These are phyloP conservation scores for Teunomyces pallodes DNA, from an alignment of 805 yeast genomes.

Conservation along the genomic window DNA sequence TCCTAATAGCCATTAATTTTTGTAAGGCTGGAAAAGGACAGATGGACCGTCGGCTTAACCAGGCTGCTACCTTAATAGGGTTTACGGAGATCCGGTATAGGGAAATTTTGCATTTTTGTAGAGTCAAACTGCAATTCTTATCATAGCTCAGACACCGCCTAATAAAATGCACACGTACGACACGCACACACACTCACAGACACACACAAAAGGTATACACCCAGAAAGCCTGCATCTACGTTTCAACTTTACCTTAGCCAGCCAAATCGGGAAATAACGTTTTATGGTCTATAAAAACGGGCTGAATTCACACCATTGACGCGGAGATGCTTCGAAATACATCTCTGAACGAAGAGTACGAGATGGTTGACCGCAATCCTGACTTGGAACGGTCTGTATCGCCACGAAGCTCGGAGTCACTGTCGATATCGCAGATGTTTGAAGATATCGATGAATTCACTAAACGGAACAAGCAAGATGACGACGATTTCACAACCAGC, in stretches of 20 bases:
- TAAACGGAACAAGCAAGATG: constrained; percentile 7
- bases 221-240: neutral
- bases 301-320: neutral
- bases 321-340: constrained; percentile 2
- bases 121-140: too few relatives aligned
- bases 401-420: constrained; percentile 1
- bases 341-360: constrained; percentile 14
- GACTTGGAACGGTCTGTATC: constrained; percentile 1
- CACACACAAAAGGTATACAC: too few relatives aligned
- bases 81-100: too few relatives aligned
- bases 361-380: constrained; percentile 16
- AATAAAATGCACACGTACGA: too few relatives aligned
- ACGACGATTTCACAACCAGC: constrained; percentile 22
- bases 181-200: too few relatives aligned
- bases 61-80: neutral
- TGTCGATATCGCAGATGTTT: constrained; percentile 25
- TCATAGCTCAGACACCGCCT: too few relatives aligned
- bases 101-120: too few relatives aligned
- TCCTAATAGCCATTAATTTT: neutral
- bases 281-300: neutral
- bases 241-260: neutral
- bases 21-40: neutral
- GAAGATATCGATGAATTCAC: constrained; percentile 23
- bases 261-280: neutral
- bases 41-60: neutral